Conservation (phyloP, 2,329 filamentous ascomycete species). For the Ophiostoma novo-ulmi region DNA sequence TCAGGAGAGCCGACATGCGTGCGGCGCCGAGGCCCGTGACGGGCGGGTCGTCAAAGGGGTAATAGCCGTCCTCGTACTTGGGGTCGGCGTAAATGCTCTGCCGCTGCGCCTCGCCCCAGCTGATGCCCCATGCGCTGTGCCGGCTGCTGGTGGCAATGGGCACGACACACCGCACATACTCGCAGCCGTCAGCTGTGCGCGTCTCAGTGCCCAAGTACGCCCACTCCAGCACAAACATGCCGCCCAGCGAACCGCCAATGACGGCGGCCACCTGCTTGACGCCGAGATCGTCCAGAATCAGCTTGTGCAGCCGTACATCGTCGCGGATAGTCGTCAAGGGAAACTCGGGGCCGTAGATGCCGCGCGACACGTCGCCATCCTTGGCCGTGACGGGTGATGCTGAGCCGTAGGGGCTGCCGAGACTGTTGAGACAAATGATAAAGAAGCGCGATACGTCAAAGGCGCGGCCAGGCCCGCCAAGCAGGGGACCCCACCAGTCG, state of each 20-base stretch:
- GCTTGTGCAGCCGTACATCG: conserved; percentile 85
- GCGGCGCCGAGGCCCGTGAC: conserved; percentile 83
- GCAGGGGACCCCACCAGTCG: conserved; percentile 83
- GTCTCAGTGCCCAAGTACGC: conserved; percentile 71
- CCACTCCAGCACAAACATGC: conserved; percentile 89
- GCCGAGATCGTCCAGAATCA: conserved; percentile 74
- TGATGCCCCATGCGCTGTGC: conserved; percentile 86
- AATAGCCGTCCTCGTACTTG: conserved; percentile 97
- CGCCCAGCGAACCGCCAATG: conserved; percentile 78
- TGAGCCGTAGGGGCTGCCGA: conserved; percentile 79
- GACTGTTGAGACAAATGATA: conserved; percentile 77
- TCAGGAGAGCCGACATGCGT: conserved; percentile 92
- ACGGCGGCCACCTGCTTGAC: conserved; percentile 73
- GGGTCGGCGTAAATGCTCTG: conserved; percentile 97
- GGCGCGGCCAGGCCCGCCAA: conserved; percentile 70
- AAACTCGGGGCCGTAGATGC: conserved; percentile 89
- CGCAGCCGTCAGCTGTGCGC: conserved; percentile 30
- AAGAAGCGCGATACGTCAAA: conserved; percentile 83
- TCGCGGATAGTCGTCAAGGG: conserved; percentile 92
- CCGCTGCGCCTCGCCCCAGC: conserved; percentile 82
- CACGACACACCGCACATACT: conserved; percentile 74
- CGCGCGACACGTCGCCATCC: conserved; percentile 69
- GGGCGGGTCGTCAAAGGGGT: conserved; percentile 79
- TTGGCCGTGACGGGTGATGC: conserved; percentile 86
- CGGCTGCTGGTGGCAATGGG: conserved; percentile 80